A percentile compares a stretch with the other conserved stretches of the same genome.
Conservation (phyloP, 257 asterid genomes). For the Anisodus tanguticus region DNA sequence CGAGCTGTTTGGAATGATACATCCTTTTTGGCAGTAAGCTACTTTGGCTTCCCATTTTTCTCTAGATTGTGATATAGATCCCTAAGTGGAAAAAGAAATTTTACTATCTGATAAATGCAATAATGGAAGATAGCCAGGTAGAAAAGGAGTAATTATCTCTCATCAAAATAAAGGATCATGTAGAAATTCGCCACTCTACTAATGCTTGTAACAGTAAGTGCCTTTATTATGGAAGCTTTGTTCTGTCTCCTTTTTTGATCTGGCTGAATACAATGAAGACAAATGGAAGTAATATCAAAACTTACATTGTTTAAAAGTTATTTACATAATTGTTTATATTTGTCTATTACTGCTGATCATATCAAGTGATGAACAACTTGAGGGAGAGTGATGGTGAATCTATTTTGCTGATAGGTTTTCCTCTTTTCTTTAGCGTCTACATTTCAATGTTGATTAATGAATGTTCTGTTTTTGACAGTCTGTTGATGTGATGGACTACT, state of each 20-base stretch:
- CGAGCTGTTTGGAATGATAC: slow-evolving; percentile 99
- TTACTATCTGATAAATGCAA: not conserved
- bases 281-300: too few relatives aligned
- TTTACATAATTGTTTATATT: not conserved
- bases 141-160: not conserved
- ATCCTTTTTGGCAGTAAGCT: slow-evolving; percentile 80
- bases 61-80: not conserved
- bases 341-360: not conserved
- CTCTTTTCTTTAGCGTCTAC: not conserved
- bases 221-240: too few relatives aligned
- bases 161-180: not conserved
- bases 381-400: not conserved
- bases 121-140: not conserved
- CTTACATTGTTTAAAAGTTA: not conserved
- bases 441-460: not conserved
- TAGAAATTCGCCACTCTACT: not conserved
- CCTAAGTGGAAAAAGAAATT: not conserved
- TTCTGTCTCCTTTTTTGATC: too few relatives aligned
- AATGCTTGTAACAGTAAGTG: too few relatives aligned
- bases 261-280: too few relatives aligned
- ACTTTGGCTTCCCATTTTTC: not conserved
- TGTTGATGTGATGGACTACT: slow-evolving; percentile 95
- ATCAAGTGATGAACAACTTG: not conserved
- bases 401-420: not conserved
- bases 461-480: slow-evolving; percentile 51